phyloP scores from a whole-genome alignment of 257 asterid genomes.

The Datura wrightii region DNA sequence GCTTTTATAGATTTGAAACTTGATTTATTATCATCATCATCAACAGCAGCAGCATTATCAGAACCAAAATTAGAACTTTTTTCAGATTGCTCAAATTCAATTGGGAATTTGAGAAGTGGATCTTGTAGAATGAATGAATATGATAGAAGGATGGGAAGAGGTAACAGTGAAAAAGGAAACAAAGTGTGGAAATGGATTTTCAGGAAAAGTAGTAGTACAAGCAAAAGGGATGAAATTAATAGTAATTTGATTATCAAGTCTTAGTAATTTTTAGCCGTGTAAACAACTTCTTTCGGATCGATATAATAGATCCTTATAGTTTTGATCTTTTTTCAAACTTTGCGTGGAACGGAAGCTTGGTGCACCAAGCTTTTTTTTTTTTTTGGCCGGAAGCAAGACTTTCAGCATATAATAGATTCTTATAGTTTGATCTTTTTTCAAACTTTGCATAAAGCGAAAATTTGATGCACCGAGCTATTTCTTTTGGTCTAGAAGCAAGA shows the following conservation, averaged over 20 bases:
- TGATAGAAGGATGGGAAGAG: conserved; percentile 54
- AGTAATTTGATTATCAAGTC: conserved; percentile 29
- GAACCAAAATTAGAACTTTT: conserved; percentile 44
- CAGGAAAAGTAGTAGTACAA: conserved; percentile 47
- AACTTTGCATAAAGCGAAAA: too few species aligned
- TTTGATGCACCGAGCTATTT: too few species aligned
- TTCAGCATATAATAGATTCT: too few species aligned
- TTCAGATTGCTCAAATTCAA: conserved; percentile 29
- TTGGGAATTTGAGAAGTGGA: conserved; percentile 33
- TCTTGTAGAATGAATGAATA: conserved; percentile 56
- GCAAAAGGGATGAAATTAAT: conserved; percentile 45
- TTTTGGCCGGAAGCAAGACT: too few species aligned
- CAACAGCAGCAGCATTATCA: neutral
- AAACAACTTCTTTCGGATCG: too few species aligned
- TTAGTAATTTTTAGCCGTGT: neutral
- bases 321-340: too few species aligned
- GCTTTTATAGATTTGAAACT: conserved; percentile 83
- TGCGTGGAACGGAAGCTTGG: too few species aligned
- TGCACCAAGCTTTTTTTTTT: too few species aligned
- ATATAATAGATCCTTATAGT: too few species aligned
- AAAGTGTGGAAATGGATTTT: conserved; percentile 90
- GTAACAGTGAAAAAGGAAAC: conserved; percentile 45
- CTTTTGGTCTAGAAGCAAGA: too few species aligned
- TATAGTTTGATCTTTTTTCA: too few species aligned
- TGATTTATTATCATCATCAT: conserved; percentile 47